These are phyloP conservation scores for Chrysoporthe puriensis DNA, from an alignment of 2,329 filamentous ascomycete genomes.

Conservation along the genomic window DNA sequence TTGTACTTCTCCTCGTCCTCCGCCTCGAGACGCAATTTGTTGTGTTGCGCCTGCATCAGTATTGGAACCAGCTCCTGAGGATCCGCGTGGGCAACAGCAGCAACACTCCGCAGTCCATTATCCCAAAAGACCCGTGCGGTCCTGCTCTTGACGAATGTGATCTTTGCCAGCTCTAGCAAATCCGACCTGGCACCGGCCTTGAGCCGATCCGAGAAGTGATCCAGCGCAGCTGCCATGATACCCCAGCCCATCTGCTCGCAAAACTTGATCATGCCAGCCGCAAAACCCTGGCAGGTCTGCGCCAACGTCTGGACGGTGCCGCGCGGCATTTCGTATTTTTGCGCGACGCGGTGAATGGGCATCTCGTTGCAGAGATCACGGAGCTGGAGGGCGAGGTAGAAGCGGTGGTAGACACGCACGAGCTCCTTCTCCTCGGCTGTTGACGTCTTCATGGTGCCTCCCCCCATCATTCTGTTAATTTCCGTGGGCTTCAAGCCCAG, in stretches of 20 bases:
- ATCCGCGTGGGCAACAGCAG: constrained; percentile 70
- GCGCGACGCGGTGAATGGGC: constrained; percentile 69
- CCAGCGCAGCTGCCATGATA: constrained; percentile 70
- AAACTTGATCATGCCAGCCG: constrained; percentile 78
- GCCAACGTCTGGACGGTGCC: constrained; percentile 73
- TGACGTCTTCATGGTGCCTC: constrained; percentile 65
- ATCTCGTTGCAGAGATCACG: constrained; percentile 78
- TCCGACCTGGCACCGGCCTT: constrained; percentile 74
- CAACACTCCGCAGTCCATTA: constrained; percentile 72
- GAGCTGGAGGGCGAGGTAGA: constrained; percentile 77
- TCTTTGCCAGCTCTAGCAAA: constrained; percentile 69
- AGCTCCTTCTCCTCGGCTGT: constrained; percentile 63
- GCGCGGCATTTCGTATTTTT: constrained; percentile 71
- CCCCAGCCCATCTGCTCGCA: constrained; percentile 78
- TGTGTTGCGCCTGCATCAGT: constrained; percentile 74
- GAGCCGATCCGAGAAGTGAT: constrained; percentile 76
- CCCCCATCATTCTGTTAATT: constrained; percentile 72
- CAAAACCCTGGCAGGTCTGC: constrained; percentile 78
- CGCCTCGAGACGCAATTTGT: constrained; percentile 60
- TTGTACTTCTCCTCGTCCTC: constrained; percentile 63
- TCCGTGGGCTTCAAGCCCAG: constrained; percentile 70
- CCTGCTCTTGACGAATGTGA: constrained; percentile 76
- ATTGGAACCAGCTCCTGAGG: constrained; percentile 70
- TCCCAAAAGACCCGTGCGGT: constrained; percentile 77
- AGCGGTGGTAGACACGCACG: constrained; percentile 69